Percentiles rank a stretch among this genome's conserved stretches.
Conservation (phyloP, 1,139 yeast species). For the Debaryomyces coudertii region DNA sequence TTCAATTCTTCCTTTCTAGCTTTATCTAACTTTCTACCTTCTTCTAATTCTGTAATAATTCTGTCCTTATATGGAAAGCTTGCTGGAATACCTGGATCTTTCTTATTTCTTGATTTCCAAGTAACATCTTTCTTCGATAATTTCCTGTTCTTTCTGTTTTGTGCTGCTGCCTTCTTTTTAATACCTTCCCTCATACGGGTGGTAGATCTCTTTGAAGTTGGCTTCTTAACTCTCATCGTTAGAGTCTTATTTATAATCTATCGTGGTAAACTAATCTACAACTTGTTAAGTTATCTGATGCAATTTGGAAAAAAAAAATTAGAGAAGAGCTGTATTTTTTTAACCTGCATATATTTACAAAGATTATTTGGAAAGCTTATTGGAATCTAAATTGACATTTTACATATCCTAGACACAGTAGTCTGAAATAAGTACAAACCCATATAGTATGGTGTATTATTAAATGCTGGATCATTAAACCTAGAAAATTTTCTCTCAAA, state of each 20-base stretch:
- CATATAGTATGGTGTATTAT: neutral
- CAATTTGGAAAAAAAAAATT: constrained; percentile 1
- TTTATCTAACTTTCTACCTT: constrained; percentile 59
- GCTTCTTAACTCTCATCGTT: constrained; percentile 58
- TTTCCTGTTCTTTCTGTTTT: constrained; percentile 82
- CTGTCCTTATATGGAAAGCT: constrained; percentile 91
- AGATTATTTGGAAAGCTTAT: neutral
- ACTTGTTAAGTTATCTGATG: neutral
- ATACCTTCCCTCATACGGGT: constrained; percentile 96
- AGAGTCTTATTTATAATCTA: neutral
- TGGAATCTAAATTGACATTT: too few species aligned
- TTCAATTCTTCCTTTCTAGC: constrained; percentile 61
- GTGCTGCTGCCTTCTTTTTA: constrained; percentile 93
- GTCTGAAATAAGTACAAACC: neutral
- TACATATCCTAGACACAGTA: neutral
- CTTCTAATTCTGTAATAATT: constrained; percentile 81
- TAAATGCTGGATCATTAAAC: too few species aligned
- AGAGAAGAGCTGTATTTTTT: constrained; percentile 5
- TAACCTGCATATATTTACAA: constrained; percentile 1
- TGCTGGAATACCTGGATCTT: constrained; percentile 94
- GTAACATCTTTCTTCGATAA: constrained; percentile 84
- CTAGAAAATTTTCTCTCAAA: neutral
- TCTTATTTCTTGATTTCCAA: constrained; percentile 83
- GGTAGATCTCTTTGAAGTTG: constrained; percentile 80
- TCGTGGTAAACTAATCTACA: neutral